A percentile compares a stretch with the other conserved stretches of the same genome.
phyloP scores from a whole-genome alignment of 2,329 filamentous ascomycete species.

The Trichoderma lentiforme region DNA sequence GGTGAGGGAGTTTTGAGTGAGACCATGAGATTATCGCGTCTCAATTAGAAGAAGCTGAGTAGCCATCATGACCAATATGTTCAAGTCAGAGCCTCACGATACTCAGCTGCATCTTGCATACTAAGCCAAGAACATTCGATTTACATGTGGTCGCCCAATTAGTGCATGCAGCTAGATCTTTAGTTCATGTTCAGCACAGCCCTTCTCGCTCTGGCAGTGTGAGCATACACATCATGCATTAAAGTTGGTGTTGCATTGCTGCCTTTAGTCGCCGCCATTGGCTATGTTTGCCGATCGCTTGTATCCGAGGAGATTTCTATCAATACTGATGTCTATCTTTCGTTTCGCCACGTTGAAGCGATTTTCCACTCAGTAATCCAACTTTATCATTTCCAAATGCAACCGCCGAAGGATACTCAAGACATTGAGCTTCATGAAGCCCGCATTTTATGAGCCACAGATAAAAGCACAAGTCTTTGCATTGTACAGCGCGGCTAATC shows the following conservation, averaged over 20 bases:
- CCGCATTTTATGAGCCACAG: neutral
- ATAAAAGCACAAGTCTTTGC: no score
- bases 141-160: neutral
- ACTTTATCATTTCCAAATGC: neutral
- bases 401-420: neutral
- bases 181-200: neutral
- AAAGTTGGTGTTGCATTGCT: neutral
- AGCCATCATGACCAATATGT: neutral
- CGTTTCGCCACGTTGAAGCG: neutral
- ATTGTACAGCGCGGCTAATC: no score
- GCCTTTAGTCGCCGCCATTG: neutral
- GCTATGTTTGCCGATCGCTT: neutral
- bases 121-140: neutral
- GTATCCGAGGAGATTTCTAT: neutral
- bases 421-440: neutral
- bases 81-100: neutral
- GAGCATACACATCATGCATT: neutral
- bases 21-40: neutral
- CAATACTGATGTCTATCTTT: neutral
- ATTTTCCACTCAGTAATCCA: neutral
- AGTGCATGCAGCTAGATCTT: neutral
- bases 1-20: neutral
- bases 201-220: neutral
- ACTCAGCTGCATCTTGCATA: neutral
- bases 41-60: neutral